Evolutionary conservation across 495 filamentous ascomycete species (phyloP), one percentile per base, ranked within the genome.

Genomic region (Podospora bellae-mahoneyi): DNA sequence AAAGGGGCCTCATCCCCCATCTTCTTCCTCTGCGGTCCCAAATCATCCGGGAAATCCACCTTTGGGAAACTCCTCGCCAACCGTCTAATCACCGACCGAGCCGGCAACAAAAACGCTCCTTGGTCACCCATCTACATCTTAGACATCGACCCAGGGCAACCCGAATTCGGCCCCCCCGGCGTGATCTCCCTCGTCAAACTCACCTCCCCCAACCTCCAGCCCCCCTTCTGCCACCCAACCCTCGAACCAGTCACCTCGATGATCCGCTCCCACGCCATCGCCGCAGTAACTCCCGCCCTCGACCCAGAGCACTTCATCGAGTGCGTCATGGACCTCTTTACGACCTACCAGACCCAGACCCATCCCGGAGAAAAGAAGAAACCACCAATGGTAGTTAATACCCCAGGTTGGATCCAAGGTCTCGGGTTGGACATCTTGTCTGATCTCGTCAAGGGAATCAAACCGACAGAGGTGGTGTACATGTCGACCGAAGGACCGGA

Each of bases 1-100:
- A 83, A 72, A 59, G 53, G 82, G 54, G 74, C 72, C 5, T 66
- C 1, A 23, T 23, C 81, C 70, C 64, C 80, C 69, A 68, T 82
- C 65, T 77, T 88, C 4, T 81, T 94, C 66, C 76, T 94, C 3
- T 92, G 89, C 63, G 93, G 93, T 2, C 90, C 92, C 1, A 94
- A 96, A 67, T 89, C 86, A 1, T 91, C 92, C 16, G 93, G 93
- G 18, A 96, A 96, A 76, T 96, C 93, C 3, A 94, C 91, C 0
- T 93, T 96, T 71, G 86, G 87, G 57, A 90, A 88, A 61, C 80
- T 92, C n/a, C 80, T 96, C 20, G 76, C 84, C 15, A 97, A 96
- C 76, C 85, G 87, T 68, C 80, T 94, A n/a, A 79, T 94, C 27
- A 89, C 87, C 23, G 74, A 76, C 58, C 68, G 71, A 15, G 63